Evolutionary conservation across 1,139 yeast genomes (phyloP).

Genomic region (Candida mesenterica): DNA sequence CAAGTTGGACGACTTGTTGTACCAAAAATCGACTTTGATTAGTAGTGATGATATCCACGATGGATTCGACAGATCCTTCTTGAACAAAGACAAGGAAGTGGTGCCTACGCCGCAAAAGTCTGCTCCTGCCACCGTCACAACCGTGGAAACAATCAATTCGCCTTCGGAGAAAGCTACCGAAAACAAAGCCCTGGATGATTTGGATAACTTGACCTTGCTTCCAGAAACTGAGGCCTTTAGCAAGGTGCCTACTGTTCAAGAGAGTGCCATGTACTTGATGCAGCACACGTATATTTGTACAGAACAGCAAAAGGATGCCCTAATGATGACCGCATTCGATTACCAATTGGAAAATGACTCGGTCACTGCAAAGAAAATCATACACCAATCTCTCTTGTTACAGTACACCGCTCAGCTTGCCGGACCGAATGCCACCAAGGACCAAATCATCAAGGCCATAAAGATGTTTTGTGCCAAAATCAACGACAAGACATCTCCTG

Average conservation of each 20-base stretch:
- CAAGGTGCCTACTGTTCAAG: slow-evolving; percentile 46
- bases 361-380: slow-evolving; percentile 53
- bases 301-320: slow-evolving; percentile 87
- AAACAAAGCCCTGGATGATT: slow-evolving; percentile 24
- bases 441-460: slow-evolving; percentile 51
- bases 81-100: slow-evolving; percentile 50
- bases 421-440: slow-evolving; percentile 32
- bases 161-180: slow-evolving; percentile 13
- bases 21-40: slow-evolving; percentile 73
- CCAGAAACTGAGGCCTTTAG: slow-evolving; percentile 71
- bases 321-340: slow-evolving; percentile 92
- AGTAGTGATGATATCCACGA: slow-evolving; percentile 90
- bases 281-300: slow-evolving; percentile 68
- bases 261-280: slow-evolving; percentile 52
- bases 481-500: slow-evolving; percentile 53
- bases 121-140: slow-evolving; percentile 5
- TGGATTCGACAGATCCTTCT: slow-evolving; percentile 86
- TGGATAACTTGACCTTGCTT: slow-evolving; percentile 35
- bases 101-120: not conserved
- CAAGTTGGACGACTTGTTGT: slow-evolving; percentile 61
- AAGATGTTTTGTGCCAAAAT: slow-evolving; percentile 70
- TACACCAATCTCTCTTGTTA: slow-evolving; percentile 76
- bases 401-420: slow-evolving; percentile 74
- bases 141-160: slow-evolving; percentile 9
- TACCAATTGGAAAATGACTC: slow-evolving; percentile 64